These are phyloP conservation scores for Pseudogymnoascus sp. DNA, from an alignment of 2,329 filamentous ascomycete species.

Conservation along the genomic window DNA sequence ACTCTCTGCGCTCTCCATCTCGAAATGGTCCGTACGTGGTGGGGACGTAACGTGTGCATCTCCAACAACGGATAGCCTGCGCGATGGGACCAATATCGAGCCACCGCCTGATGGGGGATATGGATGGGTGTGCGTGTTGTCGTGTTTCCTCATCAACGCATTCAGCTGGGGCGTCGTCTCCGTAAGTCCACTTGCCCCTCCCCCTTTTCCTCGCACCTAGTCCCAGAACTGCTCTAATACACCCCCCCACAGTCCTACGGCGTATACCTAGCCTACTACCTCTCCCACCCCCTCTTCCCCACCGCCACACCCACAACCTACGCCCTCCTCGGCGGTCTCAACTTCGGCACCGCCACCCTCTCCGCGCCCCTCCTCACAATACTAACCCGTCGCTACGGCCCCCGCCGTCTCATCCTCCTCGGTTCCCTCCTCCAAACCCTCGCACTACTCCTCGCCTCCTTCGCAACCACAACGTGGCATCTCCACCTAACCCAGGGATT, in stretches of 20 bases:
- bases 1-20: neutral
- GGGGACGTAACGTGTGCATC: neutral
- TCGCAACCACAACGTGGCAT: conserved; percentile 48
- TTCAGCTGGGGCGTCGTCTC: conserved; percentile 32
- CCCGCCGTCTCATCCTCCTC: conserved; percentile 40
- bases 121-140: conserved; percentile 24
- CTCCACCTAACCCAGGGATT: conserved; percentile 52
- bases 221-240: conserved; percentile 16
- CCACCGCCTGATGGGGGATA: conserved; percentile 44
- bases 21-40: neutral
- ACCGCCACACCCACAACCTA: conserved; percentile 45
- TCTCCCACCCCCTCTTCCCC: conserved; percentile 41
- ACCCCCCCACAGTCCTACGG: conserved; percentile 34
- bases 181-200: conserved; percentile 19
- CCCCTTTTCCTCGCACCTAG: neutral
- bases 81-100: neutral
- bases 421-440: conserved; percentile 41
- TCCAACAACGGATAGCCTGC: conserved; percentile 13
- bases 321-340: conserved; percentile 50
- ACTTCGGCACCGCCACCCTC: conserved; percentile 40
- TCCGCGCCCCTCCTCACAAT: conserved; percentile 45
- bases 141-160: conserved; percentile 18
- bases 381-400: conserved; percentile 39
- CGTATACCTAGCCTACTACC: conserved; percentile 50
- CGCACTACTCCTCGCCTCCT: conserved; percentile 44